Percentiles rank a stretch among this genome's conserved stretches.
These are phyloP conservation scores for Nannizzia gypsea DNA, from an alignment of 2,329 filamentous ascomycete species.

Conservation along the genomic window DNA sequence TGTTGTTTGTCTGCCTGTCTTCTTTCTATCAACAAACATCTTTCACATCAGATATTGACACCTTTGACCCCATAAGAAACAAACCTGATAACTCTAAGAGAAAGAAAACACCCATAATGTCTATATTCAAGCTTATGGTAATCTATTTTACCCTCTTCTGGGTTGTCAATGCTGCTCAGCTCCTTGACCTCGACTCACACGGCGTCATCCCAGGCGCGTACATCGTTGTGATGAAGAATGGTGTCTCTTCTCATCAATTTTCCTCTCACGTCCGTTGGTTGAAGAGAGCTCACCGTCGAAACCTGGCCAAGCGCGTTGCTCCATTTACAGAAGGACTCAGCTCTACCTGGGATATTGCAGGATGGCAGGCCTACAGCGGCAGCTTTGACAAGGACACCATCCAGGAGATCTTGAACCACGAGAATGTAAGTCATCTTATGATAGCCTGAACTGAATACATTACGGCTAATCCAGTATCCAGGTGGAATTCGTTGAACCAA, in stretches of 20 bases:
- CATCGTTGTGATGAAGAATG: constrained; percentile 14
- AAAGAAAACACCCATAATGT: constrained; percentile 9
- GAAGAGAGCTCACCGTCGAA: constrained; percentile 6
- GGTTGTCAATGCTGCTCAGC: constrained; percentile 10
- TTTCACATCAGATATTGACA: neutral
- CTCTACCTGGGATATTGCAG: constrained; percentile 7
- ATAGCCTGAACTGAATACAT: neutral
- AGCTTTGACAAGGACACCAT: constrained; percentile 13
- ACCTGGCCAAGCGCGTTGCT: constrained; percentile 9
- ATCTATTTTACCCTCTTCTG: constrained; percentile 11
- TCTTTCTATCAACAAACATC: neutral
- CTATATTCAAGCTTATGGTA: constrained; percentile 9
- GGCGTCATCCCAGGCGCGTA: constrained; percentile 9
- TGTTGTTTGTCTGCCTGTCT: neutral
- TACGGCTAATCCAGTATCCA: neutral
- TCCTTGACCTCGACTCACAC: constrained; percentile 6
- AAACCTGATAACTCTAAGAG: neutral
- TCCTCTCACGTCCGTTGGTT: constrained; percentile 12
- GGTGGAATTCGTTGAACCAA: constrained; percentile 13
- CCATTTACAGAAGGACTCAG: constrained; percentile 10
- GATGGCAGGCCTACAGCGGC: constrained; percentile 11
- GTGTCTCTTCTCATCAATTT: constrained; percentile 10
- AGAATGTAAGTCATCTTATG: neutral
- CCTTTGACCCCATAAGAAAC: neutral
- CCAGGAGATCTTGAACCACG: constrained; percentile 7